phyloP scores from a whole-genome alignment of 305 asterid genomes.

The Coffea humblotiana region DNA sequence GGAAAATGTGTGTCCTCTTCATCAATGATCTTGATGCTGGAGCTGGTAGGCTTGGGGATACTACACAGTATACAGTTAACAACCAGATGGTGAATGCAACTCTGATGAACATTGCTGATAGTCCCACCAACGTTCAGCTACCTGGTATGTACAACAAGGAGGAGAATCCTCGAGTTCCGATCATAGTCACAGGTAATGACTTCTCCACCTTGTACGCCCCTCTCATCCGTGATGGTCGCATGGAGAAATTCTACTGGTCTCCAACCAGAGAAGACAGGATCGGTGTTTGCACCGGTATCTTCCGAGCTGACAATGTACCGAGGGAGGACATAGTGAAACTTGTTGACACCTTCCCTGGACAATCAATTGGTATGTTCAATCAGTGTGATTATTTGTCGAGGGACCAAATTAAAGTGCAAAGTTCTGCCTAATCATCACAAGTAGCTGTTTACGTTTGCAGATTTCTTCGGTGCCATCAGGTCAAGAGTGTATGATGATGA shows the following conservation, averaged over 20 bases:
- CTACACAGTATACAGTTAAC: slow-evolving; percentile 79
- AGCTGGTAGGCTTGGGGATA: slow-evolving; percentile 68
- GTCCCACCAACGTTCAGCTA: slow-evolving; percentile 73
- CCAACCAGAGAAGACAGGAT: slow-evolving; percentile 70
- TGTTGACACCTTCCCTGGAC: slow-evolving; percentile 77
- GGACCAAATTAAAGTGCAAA: no score
- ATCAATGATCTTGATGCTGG: slow-evolving; percentile 82
- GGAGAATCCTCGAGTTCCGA: slow-evolving; percentile 66
- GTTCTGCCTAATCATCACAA: background rate
- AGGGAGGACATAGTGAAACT: slow-evolving; percentile 46
- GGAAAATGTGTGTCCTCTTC: slow-evolving; percentile 72
- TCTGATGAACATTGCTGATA: slow-evolving; percentile 75
- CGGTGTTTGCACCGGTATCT: slow-evolving; percentile 69
- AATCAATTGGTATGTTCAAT: slow-evolving; percentile 55
- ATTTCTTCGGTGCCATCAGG: slow-evolving; percentile 78
- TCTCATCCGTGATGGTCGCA: slow-evolving; percentile 69
- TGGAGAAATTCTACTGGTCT: slow-evolving; percentile 89
- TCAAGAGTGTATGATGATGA: slow-evolving; percentile 78
- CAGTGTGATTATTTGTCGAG: background rate
- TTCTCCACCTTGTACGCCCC: slow-evolving; percentile 73
- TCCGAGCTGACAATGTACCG: slow-evolving; percentile 46
- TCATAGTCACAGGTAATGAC: slow-evolving; percentile 68
- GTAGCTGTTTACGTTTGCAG: slow-evolving; percentile 29
- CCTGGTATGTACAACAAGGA: slow-evolving; percentile 78
- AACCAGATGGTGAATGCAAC: slow-evolving; percentile 83